phyloP scores from a whole-genome alignment of 805 yeast genomes.

The Lipomyces yamanashiensis region DNA sequence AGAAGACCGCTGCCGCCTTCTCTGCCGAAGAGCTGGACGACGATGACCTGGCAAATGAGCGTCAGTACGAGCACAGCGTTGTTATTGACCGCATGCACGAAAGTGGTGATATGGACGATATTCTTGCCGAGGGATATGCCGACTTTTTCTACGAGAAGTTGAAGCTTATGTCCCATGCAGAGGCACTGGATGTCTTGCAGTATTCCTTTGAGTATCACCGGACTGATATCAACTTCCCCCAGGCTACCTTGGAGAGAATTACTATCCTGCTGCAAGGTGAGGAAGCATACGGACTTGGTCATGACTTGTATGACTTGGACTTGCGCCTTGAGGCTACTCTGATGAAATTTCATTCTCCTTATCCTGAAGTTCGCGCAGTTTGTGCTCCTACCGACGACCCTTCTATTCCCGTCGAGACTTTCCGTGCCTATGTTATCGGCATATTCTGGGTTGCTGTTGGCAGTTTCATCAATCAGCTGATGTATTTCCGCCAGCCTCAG shows the following conservation, averaged over 20 bases:
- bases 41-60: background rate
- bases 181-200: conserved; percentile 48
- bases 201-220: conserved; percentile 48
- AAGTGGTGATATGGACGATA: conserved; percentile 36
- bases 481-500: conserved; percentile 60
- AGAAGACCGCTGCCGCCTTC: conserved; percentile 4
- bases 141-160: conserved; percentile 52
- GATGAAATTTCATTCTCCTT: conserved; percentile 54
- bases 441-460: conserved; percentile 60
- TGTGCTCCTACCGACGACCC: conserved; percentile 51
- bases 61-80: conserved; percentile 13
- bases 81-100: conserved; percentile 28
- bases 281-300: conserved; percentile 35
- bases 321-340: conserved; percentile 53
- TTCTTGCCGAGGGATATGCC: conserved; percentile 30
- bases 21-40: background rate
- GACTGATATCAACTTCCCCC: conserved; percentile 55
- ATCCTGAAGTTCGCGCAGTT: conserved; percentile 57
- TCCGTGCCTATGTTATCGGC: conserved; percentile 59
- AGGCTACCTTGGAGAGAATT: conserved; percentile 46
- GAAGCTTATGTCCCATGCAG: conserved; percentile 45
- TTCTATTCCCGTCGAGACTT: conserved; percentile 53
- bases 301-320: conserved; percentile 40
- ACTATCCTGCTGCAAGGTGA: conserved; percentile 42
- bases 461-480: conserved; percentile 61